Evolutionary conservation across 208 protist genomes (phyloP).

Genomic region (Wallacemonas sp.): DNA sequence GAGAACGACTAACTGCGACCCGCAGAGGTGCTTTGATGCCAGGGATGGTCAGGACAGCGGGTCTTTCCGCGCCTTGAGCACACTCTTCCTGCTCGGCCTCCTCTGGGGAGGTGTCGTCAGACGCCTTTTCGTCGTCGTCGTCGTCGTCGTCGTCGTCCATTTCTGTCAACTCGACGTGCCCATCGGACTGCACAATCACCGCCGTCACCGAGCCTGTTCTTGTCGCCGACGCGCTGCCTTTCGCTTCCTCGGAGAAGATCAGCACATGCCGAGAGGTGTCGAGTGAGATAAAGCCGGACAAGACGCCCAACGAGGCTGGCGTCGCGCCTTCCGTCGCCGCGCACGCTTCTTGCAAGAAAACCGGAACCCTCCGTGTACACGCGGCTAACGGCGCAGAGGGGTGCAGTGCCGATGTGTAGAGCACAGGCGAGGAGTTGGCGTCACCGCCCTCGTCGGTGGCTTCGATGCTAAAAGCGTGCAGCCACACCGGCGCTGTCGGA

Average conservation of each 20-base stretch:
- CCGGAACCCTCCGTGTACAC: not conserved
- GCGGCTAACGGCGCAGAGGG: not conserved
- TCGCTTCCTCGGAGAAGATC: not conserved
- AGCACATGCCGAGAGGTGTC: not conserved
- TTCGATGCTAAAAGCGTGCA: too few relatives aligned
- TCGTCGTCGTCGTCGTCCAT: slow-evolving; percentile 5
- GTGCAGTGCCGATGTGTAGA: too few relatives aligned
- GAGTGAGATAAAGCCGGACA: not conserved
- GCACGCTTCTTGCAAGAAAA: not conserved
- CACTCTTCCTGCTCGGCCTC: slow-evolving; percentile 6
- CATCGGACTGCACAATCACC: slow-evolving; percentile 1
- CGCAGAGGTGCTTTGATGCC: slow-evolving; percentile 25
- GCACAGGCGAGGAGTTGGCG: too few relatives aligned
- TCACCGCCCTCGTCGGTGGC: too few relatives aligned
- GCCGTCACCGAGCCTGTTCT: not conserved
- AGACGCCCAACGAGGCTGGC: not conserved
- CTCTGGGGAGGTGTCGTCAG: slow-evolving; percentile 3
- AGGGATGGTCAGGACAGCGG: not conserved
- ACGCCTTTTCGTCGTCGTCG: slow-evolving; percentile 12
- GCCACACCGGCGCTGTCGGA: too few relatives aligned
- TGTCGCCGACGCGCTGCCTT: not conserved
- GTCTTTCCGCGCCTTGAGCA: not conserved
- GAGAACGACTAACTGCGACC: slow-evolving; percentile 50
- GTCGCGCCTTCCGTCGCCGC: not conserved
- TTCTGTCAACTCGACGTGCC: slow-evolving; percentile 2